Percentiles rank a stretch among this genome's conserved stretches.
Evolutionary conservation across 169 alveolate genomes (phyloP).

Genomic region (Perkinsus chesapeaki): DNA sequence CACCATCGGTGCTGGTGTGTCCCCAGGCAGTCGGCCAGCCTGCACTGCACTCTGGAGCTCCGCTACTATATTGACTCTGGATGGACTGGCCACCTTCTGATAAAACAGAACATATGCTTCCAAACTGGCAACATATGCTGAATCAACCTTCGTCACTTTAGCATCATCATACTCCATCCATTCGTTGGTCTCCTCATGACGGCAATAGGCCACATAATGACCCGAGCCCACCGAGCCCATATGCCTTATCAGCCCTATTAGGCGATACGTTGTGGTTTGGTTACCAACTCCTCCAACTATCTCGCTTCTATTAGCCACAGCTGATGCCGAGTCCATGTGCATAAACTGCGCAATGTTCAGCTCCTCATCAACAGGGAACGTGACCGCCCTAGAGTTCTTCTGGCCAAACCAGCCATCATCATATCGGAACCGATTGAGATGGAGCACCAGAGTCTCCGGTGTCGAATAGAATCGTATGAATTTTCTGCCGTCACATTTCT

Average conservation of each 20-base stretch:
- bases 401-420: conserved; percentile 9
- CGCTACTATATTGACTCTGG: neutral
- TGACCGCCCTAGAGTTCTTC: conserved; percentile 17
- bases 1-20: neutral
- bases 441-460: conserved; percentile 19
- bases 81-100: conserved; percentile 5
- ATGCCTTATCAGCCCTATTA: conserved; percentile 46
- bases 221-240: conserved; percentile 40
- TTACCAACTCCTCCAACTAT: neutral
- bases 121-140: neutral
- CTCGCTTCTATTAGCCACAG: neutral
- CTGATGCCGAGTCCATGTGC: neutral
- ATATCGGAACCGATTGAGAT: conserved; percentile 24
- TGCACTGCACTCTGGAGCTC: conserved; percentile 7
- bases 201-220: conserved; percentile 49
- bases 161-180: conserved; percentile 49
- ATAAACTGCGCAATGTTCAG: neutral
- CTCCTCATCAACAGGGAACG: conserved; percentile 12
- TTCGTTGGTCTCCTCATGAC: conserved; percentile 23
- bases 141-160: conserved; percentile 10
- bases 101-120: conserved; percentile 37
- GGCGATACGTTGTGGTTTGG: conserved; percentile 25
- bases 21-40: conserved; percentile 9
- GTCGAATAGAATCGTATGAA: neutral
- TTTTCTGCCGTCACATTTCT: conserved; percentile 7